Evolutionary conservation across 148 eudicot genomes (phyloP).

Genomic region (Nepenthes gracilis): DNA sequence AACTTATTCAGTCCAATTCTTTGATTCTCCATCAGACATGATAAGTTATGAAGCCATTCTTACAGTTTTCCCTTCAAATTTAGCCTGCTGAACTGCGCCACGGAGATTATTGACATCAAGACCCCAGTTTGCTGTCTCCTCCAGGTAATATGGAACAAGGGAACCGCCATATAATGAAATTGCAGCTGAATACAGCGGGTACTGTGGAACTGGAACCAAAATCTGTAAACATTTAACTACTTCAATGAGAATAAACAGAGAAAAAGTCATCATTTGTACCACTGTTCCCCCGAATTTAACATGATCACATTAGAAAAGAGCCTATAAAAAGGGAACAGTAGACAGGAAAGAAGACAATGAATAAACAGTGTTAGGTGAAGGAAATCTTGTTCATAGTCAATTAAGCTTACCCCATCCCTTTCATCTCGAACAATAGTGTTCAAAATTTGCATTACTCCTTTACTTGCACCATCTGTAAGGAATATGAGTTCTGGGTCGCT

Average conservation of each 20-base stretch:
- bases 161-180: slow-evolving; percentile 85
- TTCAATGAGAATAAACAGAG: background rate
- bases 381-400: background rate
- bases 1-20: slow-evolving; percentile 1
- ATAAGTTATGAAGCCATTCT: slow-evolving; percentile 16
- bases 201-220: slow-evolving; percentile 97
- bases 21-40: background rate
- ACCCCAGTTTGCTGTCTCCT: slow-evolving; percentile 98
- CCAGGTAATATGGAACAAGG: slow-evolving; percentile 94
- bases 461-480: slow-evolving; percentile 98
- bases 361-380: background rate
- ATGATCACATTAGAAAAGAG: background rate
- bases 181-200: slow-evolving; percentile 96
- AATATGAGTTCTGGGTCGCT: slow-evolving; percentile 96
- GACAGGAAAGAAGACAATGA: background rate
- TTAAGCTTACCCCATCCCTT: slow-evolving; percentile 60
- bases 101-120: slow-evolving; percentile 82
- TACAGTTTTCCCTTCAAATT: slow-evolving; percentile 80
- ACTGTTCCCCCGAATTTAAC: background rate
- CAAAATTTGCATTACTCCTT: slow-evolving; percentile 95
- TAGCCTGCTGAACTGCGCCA: slow-evolving; percentile 61
- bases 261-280: background rate
- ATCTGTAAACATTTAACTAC: slow-evolving; percentile 31
- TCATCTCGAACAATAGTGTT: slow-evolving; percentile 57
- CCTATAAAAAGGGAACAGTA: background rate